Base-by-base conservation (phyloP, 768 basidiomycete genomes). In the Hysterangium stoloniferum region DNA sequence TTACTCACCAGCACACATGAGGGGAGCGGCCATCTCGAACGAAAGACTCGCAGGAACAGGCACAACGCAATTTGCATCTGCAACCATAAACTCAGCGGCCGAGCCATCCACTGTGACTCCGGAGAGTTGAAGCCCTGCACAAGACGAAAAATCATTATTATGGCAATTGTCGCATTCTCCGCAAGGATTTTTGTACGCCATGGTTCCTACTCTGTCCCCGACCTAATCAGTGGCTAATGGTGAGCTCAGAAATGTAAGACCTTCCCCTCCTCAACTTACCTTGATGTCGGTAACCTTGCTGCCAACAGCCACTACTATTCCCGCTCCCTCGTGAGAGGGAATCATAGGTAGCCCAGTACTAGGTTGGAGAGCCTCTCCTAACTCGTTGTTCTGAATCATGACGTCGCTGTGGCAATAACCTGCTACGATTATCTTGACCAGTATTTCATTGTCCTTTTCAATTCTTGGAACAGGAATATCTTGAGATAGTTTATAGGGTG, bases 371-470 rank as follows among this genome's bases (percentile, higher is more conserved):
- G 11, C 40, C 13, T 25, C 17, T 27, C 27, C 48, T 25, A 49
- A 49, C 12, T 49, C 48, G 15, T 36, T 36, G 27, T 49, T 49
- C 15, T 40, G 48, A 27, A 49, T 36, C 48, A 49, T 49, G 19
- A 49, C 28, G 20, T 49, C 48, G 1, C 35, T 49, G 31, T 49
- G 48, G 32, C 48, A 49, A 27, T 49, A 49, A 15, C 48, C 48
- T 37, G 48, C 48, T 19, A 49, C 48, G 4, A 24, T 36, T n/a
- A 49, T 22, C 22, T 49, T 49, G 15, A 49, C 40, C 34, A 49
- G 33, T 12, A 49, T 33, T 24, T 49, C 48, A 33, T 36, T 40
- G 4, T 35, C 35, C 24, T 20, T 25, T 40, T 37, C 48, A 25
- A 49, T 36, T 20, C 40, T n/a, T 17, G 48, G 48, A 22, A 49